phyloP scores from a whole-genome alignment of 2,329 filamentous ascomycete species.

The Ceratocystis colombiana region DNA sequence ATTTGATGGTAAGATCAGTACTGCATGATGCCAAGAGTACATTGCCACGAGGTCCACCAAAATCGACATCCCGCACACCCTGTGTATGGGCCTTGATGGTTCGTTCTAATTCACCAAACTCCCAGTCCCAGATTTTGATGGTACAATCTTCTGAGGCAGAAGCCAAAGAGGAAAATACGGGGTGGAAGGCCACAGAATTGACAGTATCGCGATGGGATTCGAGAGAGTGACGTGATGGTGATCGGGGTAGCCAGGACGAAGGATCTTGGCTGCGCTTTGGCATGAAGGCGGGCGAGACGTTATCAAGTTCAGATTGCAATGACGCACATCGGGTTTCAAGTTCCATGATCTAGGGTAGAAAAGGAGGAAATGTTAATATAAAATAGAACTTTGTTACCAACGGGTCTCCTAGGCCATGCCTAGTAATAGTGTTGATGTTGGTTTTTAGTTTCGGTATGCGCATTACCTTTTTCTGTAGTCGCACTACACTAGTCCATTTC shows the following conservation, averaged over 20 bases:
- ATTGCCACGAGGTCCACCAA: constrained; percentile 70
- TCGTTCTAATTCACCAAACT: constrained; percentile 77
- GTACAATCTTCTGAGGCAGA: constrained; percentile 86
- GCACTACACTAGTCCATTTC: constrained; percentile 95
- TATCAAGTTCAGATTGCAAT: constrained; percentile 76
- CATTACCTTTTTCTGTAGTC: constrained; percentile 82
- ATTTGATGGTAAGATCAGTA: constrained; percentile 82
- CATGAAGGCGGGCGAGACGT: constrained; percentile 64
- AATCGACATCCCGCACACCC: constrained; percentile 79
- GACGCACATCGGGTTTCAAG: constrained; percentile 64
- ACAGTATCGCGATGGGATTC: constrained; percentile 73
- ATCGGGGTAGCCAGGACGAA: constrained; percentile 72
- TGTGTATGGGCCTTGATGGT: constrained; percentile 90
- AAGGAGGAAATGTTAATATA: neutral
- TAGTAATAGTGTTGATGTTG: constrained; percentile 5
- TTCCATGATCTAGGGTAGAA: constrained; percentile 68
- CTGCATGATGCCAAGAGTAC: constrained; percentile 64
- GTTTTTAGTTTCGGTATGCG: neutral
- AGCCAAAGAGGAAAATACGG: constrained; percentile 78
- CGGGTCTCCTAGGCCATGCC: constrained; percentile 23
- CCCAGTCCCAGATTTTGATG: constrained; percentile 98
- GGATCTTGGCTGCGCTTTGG: constrained; percentile 76
- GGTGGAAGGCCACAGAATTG: constrained; percentile 85
- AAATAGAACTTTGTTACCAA: neutral
- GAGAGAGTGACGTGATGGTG: constrained; percentile 69